Evolutionary conservation across 371 early-diverging fungal species (phyloP).

Genomic region (Rhizomucor miehei): DNA sequence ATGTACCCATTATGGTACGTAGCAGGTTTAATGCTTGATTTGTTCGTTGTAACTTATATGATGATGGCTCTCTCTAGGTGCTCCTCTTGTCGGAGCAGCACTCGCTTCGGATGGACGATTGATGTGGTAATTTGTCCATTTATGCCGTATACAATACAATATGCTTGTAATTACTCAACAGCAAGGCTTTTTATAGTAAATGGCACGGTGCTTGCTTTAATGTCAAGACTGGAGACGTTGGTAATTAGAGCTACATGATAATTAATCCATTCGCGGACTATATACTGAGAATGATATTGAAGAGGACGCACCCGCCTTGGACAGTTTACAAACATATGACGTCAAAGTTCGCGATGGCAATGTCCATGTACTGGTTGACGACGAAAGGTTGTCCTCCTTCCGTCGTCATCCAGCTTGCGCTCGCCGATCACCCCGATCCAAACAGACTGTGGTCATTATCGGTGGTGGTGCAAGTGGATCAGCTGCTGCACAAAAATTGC

Average conservation of each 20-base stretch:
- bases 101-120: conserved; percentile 27
- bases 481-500: conserved; percentile 40
- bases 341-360: conserved; percentile 30
- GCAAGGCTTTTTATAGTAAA: conserved; percentile 21
- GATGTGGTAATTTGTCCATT: conserved; percentile 20
- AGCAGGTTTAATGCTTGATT: background rate
- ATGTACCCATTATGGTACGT: conserved; percentile 30
- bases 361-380: conserved; percentile 38
- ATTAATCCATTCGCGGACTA: background rate
- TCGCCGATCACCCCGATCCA: conserved; percentile 4
- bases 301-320: conserved; percentile 57
- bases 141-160: background rate
- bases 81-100: conserved; percentile 14
- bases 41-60: background rate
- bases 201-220: conserved; percentile 62
- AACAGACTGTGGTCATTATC: conserved; percentile 36
- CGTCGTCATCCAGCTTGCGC: conserved; percentile 28
- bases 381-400: conserved; percentile 29
- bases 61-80: conserved; percentile 10
- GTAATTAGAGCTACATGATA: conserved; percentile 13
- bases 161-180: background rate
- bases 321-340: conserved; percentile 34
- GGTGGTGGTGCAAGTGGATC: conserved; percentile 56
- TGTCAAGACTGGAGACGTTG: conserved; percentile 52
- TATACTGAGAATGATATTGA: background rate